Percentiles rank a stretch among this genome's conserved stretches.
These are phyloP conservation scores for Amoeboaphelidium protococcarum DNA, from an alignment of 371 early-diverging fungal species.

Conservation along the genomic window DNA sequence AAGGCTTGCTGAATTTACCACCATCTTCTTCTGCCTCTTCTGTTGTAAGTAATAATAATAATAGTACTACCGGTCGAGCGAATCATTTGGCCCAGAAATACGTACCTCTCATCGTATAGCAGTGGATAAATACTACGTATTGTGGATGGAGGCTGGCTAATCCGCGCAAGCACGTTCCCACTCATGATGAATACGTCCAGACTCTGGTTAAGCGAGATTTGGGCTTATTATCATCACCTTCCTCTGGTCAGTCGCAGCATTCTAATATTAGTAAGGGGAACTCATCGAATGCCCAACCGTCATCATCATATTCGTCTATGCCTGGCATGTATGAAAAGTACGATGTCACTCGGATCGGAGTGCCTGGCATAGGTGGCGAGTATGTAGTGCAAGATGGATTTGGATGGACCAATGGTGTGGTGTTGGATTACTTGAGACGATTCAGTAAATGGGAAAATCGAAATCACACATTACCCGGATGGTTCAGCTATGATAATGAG, in stretches of 20 bases:
- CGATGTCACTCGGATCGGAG: slow-evolving; percentile 24
- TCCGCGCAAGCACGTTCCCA: background rate
- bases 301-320: too few relatives aligned
- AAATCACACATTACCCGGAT: too few relatives aligned
- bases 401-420: slow-evolving; percentile 79
- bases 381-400: slow-evolving; percentile 61
- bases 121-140: background rate
- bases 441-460: too few relatives aligned
- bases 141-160: background rate
- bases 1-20: slow-evolving; percentile 5
- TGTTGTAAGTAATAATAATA: background rate
- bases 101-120: background rate
- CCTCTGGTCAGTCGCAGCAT: too few relatives aligned
- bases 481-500: too few relatives aligned
- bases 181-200: background rate
- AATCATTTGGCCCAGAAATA: background rate
- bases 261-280: too few relatives aligned
- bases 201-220: too few relatives aligned
- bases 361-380: slow-evolving; percentile 41
- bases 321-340: slow-evolving; percentile 56
- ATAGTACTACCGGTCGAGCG: background rate
- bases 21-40: too few relatives aligned
- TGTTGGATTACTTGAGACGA: slow-evolving; percentile 29
- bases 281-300: too few relatives aligned
- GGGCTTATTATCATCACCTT: too few relatives aligned